These are phyloP conservation scores for Paramecium sonneborni DNA, from an alignment of 73 alveolate genomes.

Conservation along the genomic window DNA sequence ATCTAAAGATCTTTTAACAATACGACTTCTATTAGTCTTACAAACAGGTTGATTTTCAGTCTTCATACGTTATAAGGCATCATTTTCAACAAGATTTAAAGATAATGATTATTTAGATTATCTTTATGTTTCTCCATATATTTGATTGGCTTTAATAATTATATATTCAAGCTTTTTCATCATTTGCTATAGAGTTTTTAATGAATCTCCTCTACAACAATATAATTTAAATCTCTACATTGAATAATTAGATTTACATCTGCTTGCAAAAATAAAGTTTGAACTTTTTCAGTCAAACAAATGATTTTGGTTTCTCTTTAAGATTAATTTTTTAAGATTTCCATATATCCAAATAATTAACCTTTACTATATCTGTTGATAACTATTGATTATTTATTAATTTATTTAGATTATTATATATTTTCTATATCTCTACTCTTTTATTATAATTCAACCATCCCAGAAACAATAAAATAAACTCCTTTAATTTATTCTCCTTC, in stretches of 20 bases:
- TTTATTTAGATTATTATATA: not conserved
- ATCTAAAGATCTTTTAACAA: not conserved
- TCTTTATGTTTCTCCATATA: not conserved
- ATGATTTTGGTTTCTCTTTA: not conserved
- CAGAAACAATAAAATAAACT: not conserved
- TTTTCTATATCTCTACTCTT: not conserved
- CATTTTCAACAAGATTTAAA: not conserved
- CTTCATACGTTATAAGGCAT: not conserved
- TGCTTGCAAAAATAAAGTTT: not conserved
- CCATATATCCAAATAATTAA: constrained; percentile 16
- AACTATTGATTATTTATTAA: not conserved
- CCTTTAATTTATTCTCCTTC: constrained; percentile 32
- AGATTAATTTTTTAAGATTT: not conserved
- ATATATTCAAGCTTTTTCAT: not conserved
- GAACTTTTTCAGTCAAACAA: constrained; percentile 17
- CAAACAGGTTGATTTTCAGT: not conserved
- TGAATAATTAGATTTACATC: not conserved
- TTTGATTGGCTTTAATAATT: not conserved
- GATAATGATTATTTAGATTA: not conserved
- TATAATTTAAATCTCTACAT: constrained; percentile 47
- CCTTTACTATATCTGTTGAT: not conserved
- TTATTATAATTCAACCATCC: constrained; percentile 9
- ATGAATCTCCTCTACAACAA: constrained; percentile 12
- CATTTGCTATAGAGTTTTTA: not conserved
- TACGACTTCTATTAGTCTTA: not conserved